Evolutionary conservation across 148 eudicot species (phyloP).

Genomic region (Rhododendron henanense): DNA sequence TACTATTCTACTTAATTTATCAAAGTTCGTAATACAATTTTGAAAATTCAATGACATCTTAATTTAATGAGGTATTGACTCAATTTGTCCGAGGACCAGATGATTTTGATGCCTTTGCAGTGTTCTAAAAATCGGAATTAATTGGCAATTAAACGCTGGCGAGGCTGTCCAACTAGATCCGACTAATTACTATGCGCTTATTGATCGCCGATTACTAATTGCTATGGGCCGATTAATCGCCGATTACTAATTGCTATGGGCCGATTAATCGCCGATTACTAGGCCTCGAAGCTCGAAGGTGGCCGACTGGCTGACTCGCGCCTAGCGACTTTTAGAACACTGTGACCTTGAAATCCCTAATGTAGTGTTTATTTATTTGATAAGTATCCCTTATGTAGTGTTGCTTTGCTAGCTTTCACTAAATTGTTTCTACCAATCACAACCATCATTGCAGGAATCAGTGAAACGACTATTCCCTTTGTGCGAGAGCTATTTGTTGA

Average conservation of each 20-base stretch:
- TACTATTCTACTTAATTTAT: not conserved
- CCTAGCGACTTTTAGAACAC: too few relatives aligned
- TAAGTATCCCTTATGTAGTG: not conserved
- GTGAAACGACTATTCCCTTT: constrained; percentile 77
- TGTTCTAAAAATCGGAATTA: too few relatives aligned
- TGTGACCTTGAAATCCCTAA: not conserved
- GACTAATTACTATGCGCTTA: too few relatives aligned
- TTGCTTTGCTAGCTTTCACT: not conserved
- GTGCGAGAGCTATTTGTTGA: constrained; percentile 78
- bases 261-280: too few relatives aligned
- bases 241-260: too few relatives aligned
- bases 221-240: too few relatives aligned
- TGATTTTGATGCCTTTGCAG: not conserved
- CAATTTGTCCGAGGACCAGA: not conserved
- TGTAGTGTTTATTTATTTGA: not conserved
- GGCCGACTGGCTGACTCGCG: too few relatives aligned
- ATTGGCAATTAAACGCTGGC: too few relatives aligned
- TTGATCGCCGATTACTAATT: too few relatives aligned
- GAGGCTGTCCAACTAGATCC: too few relatives aligned
- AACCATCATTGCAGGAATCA: constrained; percentile 57
- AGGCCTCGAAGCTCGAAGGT: too few relatives aligned
- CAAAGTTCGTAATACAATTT: too few relatives aligned
- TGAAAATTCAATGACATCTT: not conserved
- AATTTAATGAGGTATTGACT: not conserved
- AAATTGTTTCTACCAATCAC: not conserved